phyloP scores from a whole-genome alignment of 2,329 filamentous ascomycete genomes.

The Eurotiales sp. region DNA sequence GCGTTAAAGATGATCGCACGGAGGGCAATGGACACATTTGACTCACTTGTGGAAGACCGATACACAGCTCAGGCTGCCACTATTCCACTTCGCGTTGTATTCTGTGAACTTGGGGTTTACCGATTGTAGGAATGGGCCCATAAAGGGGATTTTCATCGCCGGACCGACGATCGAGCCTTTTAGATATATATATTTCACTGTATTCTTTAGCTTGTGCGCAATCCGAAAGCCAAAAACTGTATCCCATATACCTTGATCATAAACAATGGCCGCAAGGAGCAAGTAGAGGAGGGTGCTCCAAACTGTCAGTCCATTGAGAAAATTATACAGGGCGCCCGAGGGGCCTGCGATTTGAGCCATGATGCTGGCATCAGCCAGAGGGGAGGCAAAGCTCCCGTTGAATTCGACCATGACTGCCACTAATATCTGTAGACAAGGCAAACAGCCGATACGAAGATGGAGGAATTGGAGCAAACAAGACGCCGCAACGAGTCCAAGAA shows the following conservation, averaged over 20 bases:
- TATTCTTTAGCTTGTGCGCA: conserved; percentile 8
- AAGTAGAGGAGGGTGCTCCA: conserved; percentile 68
- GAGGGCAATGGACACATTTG: not conserved
- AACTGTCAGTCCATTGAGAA: conserved; percentile 53
- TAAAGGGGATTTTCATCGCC: conserved; percentile 73
- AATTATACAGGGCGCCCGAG: conserved; percentile 50
- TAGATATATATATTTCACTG: conserved; percentile 70
- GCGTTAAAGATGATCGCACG: not conserved
- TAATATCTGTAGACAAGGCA: not conserved
- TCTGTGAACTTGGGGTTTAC: conserved; percentile 87
- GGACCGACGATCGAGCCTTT: conserved; percentile 76
- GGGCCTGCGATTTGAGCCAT: conserved; percentile 50
- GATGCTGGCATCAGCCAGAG: conserved; percentile 60
- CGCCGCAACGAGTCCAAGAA: not conserved
- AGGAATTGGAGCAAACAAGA: not conserved
- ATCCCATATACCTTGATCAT: conserved; percentile 76
- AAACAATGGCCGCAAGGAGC: conserved; percentile 67
- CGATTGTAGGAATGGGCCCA: conserved; percentile 93
- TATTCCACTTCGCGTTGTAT: conserved; percentile 90
- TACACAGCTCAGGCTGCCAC: conserved; percentile 89
- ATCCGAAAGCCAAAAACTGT: not conserved
- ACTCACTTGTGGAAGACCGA: conserved; percentile 97
- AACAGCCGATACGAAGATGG: not conserved
- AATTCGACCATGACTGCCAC: conserved; percentile 41
- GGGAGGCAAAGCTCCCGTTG: conserved; percentile 67